These are phyloP conservation scores for Scheffersomyces insectosa DNA, from an alignment of 1,139 yeast genomes.

Conservation along the genomic window DNA sequence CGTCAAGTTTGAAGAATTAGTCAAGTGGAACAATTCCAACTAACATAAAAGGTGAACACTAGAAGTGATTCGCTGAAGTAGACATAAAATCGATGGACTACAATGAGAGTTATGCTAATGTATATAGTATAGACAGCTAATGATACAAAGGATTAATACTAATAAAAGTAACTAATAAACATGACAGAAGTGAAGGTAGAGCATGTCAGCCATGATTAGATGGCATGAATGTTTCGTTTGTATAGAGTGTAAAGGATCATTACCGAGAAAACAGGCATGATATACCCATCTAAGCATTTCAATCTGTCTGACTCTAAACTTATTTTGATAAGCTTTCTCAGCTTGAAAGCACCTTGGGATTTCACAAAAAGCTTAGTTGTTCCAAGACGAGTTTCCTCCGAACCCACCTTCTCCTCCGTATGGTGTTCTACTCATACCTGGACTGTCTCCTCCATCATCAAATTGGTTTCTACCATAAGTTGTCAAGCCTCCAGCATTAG, in stretches of 20 bases:
- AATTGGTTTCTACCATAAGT: slow-evolving; percentile 49
- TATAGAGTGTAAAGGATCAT: too few species aligned
- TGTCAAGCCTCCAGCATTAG: slow-evolving; percentile 45
- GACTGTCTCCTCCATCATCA: slow-evolving; percentile 39
- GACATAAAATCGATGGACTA: too few species aligned
- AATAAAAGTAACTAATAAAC: neutral
- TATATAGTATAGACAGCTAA: neutral
- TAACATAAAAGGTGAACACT: neutral
- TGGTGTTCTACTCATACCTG: slow-evolving; percentile 41
- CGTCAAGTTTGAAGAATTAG: slow-evolving; percentile 73
- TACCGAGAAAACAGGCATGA: too few species aligned
- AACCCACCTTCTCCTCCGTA: slow-evolving; percentile 49
- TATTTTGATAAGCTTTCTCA: too few species aligned
- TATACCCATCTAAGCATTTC: too few species aligned
- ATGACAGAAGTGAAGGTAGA: neutral
- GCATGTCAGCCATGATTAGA: too few species aligned
- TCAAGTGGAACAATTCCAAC: slow-evolving; percentile 59
- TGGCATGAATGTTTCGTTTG: too few species aligned
- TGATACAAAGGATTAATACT: neutral
- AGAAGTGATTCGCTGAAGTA: neutral
- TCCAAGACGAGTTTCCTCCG: slow-evolving; percentile 34
- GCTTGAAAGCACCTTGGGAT: too few species aligned
- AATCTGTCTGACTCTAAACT: too few species aligned
- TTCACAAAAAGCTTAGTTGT: neutral
- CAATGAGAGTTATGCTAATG: too few species aligned